phyloP scores from a whole-genome alignment of 169 alveolate genomes.

The Theileria equi region DNA sequence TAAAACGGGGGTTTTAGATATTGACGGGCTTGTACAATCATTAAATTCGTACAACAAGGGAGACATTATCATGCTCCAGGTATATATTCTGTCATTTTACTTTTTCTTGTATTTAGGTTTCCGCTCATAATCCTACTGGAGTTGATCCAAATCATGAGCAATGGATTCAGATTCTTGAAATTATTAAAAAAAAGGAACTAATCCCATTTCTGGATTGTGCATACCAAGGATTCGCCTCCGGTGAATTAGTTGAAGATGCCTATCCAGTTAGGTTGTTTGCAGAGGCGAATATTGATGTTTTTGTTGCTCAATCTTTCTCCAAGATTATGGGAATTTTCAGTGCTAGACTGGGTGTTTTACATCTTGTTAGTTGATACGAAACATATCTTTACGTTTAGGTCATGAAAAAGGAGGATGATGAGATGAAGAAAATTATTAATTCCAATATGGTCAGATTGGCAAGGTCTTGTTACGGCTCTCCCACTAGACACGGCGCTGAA shows the following conservation, averaged over 20 bases:
- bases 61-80: slow-evolving; percentile 42
- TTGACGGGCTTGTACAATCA: slow-evolving; percentile 29
- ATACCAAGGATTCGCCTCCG: slow-evolving; percentile 55
- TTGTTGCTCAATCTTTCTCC: slow-evolving; percentile 64
- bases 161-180: slow-evolving; percentile 37
- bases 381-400: slow-evolving; percentile 13
- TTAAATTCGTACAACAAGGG: slow-evolving; percentile 16
- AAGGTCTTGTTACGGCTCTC: slow-evolving; percentile 50
- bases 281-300: slow-evolving; percentile 35
- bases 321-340: slow-evolving; percentile 62
- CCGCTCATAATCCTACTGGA: slow-evolving; percentile 60
- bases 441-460: slow-evolving; percentile 22
- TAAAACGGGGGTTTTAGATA: slow-evolving; percentile 29
- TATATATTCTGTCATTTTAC: too few relatives aligned
- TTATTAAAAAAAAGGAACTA: slow-evolving; percentile 22
- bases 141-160: slow-evolving; percentile 48
- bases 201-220: slow-evolving; percentile 59
- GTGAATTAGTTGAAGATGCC: slow-evolving; percentile 42
- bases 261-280: slow-evolving; percentile 33
- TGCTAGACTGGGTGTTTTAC: slow-evolving; percentile 55
- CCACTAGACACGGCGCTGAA: slow-evolving; percentile 50
- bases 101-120: too few relatives aligned
- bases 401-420: slow-evolving; percentile 9
- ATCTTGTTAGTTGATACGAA: slow-evolving; percentile 8
- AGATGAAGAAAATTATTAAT: slow-evolving; percentile 4